Evolutionary conservation across 352 stramenopile genomes (phyloP), one percentile per base, ranked within the genome.

Genomic region (Globisporangium mamillatum): DNA sequence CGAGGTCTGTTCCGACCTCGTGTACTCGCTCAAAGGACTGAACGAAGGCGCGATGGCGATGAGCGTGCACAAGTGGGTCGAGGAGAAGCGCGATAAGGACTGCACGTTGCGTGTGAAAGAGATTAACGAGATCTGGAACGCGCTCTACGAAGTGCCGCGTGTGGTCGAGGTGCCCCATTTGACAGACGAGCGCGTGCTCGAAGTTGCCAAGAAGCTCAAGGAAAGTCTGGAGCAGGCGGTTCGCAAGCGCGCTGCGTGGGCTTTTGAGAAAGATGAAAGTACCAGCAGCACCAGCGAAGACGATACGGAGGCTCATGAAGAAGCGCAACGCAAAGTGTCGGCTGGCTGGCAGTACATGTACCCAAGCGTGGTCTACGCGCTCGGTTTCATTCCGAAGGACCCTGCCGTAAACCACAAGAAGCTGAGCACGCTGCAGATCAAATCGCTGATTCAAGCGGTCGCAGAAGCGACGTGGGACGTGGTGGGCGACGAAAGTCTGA

Each of bases 21-120:
- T 94, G n/a, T 95, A 95, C 66, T 75, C 80, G 57, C 69, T 89
- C 60, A 83, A 82, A 52, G 76, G 76, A 24, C 60, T 95, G 16
- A 90, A 84, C 54, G 88, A 95, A 84, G 86, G 86, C 36, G 81
- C 81, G 7, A 95, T 95, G 88, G 88, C 88, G 22, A 92, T 94
- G 83, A 95, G 88, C 48, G 86, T 93, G 46, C 88, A 95, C 75
- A 92, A 91, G 63, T 95, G 88, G 88, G 80, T 94, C 22, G 84
- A 94, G 68, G 78, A 91, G 41, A 80, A 82, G 57, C 78, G 77
- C 48, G 84, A 95, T 50, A 58, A 68, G 2, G 86, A 93, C 44
- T 95, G 88, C 63, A 80, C 73, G 7, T 67, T 76, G n/a, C 79
- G 87, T 64, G 82, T 95, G 55, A 87, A 87, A 32, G 74, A 75